These are phyloP conservation scores for Ustilago nuda DNA, from an alignment of 1,284 basidiomycete species.

Conservation along the genomic window DNA sequence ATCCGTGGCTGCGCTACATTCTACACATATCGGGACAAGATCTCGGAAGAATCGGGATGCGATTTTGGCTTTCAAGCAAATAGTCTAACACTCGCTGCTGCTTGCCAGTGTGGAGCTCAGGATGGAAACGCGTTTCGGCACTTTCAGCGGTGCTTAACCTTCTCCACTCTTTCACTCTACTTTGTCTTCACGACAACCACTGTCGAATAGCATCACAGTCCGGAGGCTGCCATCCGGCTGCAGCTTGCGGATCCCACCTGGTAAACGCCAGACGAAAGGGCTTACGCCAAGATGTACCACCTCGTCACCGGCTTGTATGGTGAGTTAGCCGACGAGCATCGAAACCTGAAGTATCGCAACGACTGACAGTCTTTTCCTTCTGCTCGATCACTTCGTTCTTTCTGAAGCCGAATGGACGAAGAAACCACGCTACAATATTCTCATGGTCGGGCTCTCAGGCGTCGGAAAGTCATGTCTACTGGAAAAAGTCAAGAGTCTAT, in stretches of 20 bases:
- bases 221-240: neutral
- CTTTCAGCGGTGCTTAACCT: neutral
- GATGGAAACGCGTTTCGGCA: neutral
- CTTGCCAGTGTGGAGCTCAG: neutral
- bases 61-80: neutral
- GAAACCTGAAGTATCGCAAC: neutral
- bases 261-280: neutral
- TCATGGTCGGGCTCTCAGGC: conserved; percentile 52
- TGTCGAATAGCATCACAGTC: neutral
- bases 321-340: neutral
- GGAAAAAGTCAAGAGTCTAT: conserved; percentile 50
- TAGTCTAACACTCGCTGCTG: conserved; percentile 6
- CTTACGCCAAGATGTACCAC: conserved; percentile 33
- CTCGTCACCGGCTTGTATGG: conserved; percentile 45
- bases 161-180: neutral
- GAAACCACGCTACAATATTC: conserved; percentile 51
- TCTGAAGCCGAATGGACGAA: conserved; percentile 45
- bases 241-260: neutral
- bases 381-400: neutral
- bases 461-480: conserved; percentile 58
- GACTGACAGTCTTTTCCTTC: neutral
- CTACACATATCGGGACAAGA: neutral
- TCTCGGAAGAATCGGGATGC: neutral
- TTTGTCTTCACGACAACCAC: neutral
- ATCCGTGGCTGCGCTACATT: conserved; percentile 10